Evolutionary conservation across 2,329 filamentous ascomycete genomes (phyloP).

Genomic region (Fusarium subglutinans): DNA sequence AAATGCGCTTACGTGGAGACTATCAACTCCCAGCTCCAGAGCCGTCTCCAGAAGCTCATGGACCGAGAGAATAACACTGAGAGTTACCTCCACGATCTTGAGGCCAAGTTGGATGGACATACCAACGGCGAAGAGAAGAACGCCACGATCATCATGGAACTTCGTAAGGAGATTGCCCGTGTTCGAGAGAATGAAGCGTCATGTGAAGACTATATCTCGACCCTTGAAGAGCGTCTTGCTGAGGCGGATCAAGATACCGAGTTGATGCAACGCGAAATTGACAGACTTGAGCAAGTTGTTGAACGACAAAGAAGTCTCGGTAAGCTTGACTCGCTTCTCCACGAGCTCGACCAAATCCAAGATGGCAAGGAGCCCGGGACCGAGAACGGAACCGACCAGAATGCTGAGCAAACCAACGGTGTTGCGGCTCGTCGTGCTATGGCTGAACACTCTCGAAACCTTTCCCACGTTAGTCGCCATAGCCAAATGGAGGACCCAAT

Average conservation of each 20-base stretch:
- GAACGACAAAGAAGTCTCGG: conserved; percentile 95
- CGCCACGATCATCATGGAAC: conserved; percentile 81
- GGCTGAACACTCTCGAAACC: conserved; percentile 63
- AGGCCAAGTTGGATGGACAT: conserved; percentile 88
- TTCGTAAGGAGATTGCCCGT: conserved; percentile 90
- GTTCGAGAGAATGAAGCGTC: conserved; percentile 89
- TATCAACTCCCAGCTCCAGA: conserved; percentile 87
- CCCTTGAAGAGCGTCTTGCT: conserved; percentile 91
- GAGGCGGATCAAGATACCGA: conserved; percentile 97
- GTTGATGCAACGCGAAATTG: conserved; percentile 95
- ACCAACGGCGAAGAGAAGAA: conserved; percentile 94
- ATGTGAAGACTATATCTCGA: conserved; percentile 97
- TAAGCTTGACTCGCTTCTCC: conserved; percentile 90
- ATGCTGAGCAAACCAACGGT: conserved; percentile 49
- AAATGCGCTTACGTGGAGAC: conserved; percentile 94
- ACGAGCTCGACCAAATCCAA: conserved; percentile 85
- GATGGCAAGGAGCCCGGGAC: conserved; percentile 58
- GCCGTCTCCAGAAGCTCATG: conserved; percentile 89
- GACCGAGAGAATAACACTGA: conserved; percentile 94
- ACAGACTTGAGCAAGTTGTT: conserved; percentile 91
- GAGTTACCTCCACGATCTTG: conserved; percentile 90
- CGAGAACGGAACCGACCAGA: conserved; percentile 37
- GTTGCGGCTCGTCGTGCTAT: conserved; percentile 54
- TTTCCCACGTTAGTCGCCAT: conserved; percentile 63
- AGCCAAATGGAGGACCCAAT: conserved; percentile 65